Conservation (phyloP, 2,329 filamentous ascomycete species). For the Phialemonium atrogriseum region DNA sequence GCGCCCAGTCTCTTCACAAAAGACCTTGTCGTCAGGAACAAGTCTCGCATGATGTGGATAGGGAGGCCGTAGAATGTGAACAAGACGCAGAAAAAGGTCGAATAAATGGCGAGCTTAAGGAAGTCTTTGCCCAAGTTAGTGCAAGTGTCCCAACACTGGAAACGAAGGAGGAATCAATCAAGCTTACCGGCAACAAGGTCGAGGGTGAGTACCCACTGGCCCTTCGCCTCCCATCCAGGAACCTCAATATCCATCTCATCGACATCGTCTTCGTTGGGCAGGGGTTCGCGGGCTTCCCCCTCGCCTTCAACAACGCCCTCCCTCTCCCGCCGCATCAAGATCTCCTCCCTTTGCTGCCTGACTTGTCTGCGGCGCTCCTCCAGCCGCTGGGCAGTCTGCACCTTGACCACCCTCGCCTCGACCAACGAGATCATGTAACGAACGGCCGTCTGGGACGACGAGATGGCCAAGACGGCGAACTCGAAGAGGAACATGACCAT, state of each 20-base stretch:
- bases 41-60: constrained; percentile 92
- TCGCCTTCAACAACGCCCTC: constrained; percentile 38
- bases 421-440: constrained; percentile 73
- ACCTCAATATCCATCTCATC: constrained; percentile 94
- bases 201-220: constrained; percentile 81
- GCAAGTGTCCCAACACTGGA: constrained; percentile 7
- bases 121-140: constrained; percentile 52
- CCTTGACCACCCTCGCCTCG: constrained; percentile 66
- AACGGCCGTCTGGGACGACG: constrained; percentile 68
- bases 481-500: constrained; percentile 99
- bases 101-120: constrained; percentile 80
- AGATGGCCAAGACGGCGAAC: constrained; percentile 78
- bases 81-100: constrained; percentile 87
- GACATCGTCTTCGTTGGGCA: constrained; percentile 58
- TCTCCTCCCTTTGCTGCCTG: constrained; percentile 46
- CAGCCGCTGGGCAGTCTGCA: constrained; percentile 64
- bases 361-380: constrained; percentile 62
- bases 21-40: constrained; percentile 87
- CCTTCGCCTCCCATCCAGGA: constrained; percentile 92
- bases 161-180: background rate
- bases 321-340: constrained; percentile 37
- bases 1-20: constrained; percentile 87
- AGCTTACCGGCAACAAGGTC: constrained; percentile 70
- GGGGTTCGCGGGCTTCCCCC: constrained; percentile 33
- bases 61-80: constrained; percentile 91